Conservation (phyloP, 2,329 filamentous ascomycete genomes). For the Fusarium sp. region DNA sequence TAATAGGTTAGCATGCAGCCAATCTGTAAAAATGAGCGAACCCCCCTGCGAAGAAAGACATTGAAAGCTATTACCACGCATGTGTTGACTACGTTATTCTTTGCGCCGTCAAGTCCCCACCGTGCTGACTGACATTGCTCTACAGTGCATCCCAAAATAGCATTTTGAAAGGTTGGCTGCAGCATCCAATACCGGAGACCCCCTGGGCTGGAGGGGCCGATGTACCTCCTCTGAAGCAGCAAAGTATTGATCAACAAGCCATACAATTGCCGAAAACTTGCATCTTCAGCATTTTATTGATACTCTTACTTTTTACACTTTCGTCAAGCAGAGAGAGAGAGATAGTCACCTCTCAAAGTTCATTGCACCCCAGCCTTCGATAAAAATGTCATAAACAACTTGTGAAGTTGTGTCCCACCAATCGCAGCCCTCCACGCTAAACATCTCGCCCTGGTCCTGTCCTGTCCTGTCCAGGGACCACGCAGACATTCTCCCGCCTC, state of each 20-base stretch:
- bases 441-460: slow-evolving; percentile 24
- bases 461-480: slow-evolving; percentile 30
- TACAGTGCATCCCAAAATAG: slow-evolving; percentile 41
- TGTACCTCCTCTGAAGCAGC: slow-evolving; percentile 23
- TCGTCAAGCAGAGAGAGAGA: neutral
- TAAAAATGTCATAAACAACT: slow-evolving; percentile 22
- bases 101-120: slow-evolving; percentile 11
- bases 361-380: slow-evolving; percentile 2
- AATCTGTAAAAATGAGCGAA: neutral
- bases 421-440: slow-evolving; percentile 48
- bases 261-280: slow-evolving; percentile 3
- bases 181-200: slow-evolving; percentile 35
- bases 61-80: neutral
- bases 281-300: neutral
- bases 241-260: slow-evolving; percentile 14
- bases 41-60: neutral
- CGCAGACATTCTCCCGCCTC: slow-evolving; percentile 31
- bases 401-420: slow-evolving; percentile 40
- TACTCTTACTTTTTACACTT: neutral
- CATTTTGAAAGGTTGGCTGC: slow-evolving; percentile 27
- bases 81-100: neutral
- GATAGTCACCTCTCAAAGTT: neutral
- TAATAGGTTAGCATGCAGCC: too few species aligned
- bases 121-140: slow-evolving; percentile 39
- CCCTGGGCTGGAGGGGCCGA: slow-evolving; percentile 28